These are phyloP conservation scores for Fusarium tricinctum DNA, from an alignment of 2,329 filamentous ascomycete genomes.

Conservation along the genomic window DNA sequence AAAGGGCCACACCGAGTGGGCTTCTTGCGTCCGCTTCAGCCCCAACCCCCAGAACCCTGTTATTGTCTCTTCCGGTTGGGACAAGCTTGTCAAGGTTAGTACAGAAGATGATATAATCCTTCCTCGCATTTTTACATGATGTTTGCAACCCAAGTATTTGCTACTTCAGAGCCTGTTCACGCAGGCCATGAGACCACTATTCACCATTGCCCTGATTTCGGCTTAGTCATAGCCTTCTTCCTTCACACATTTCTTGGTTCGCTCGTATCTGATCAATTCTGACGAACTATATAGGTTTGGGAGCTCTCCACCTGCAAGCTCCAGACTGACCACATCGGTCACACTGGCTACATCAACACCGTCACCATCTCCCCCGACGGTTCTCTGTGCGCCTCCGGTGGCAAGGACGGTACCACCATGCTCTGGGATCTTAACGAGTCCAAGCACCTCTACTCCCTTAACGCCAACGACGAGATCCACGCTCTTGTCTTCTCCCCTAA, in stretches of 20 bases:
- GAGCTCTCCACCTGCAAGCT: constrained; percentile 99
- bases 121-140: constrained; percentile 75
- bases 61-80: constrained; percentile 98
- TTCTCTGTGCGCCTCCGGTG: constrained; percentile 98
- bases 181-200: constrained; percentile 93
- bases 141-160: constrained; percentile 98
- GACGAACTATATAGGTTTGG: constrained; percentile 80
- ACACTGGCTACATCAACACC: constrained; percentile 99
- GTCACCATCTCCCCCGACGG: constrained; percentile 99
- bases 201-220: constrained; percentile 87
- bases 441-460: constrained; percentile 99
- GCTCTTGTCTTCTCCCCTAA: constrained; percentile 99
- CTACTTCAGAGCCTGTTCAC: constrained; percentile 97
- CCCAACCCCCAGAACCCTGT: constrained; percentile 99
- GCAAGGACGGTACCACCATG: constrained; percentile 99
- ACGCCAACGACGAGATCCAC: constrained; percentile 99
- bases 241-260: constrained; percentile 8
- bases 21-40: constrained; percentile 99
- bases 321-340: constrained; percentile 99
- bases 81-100: constrained; percentile 99
- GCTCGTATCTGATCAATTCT: constrained; percentile 18
- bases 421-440: constrained; percentile 99
- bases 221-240: constrained; percentile 33
- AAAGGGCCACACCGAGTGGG: constrained; percentile 99
- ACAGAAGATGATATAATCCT: not conserved